Percentiles rank a stretch among this genome's conserved stretches.
Evolutionary conservation across 768 basidiomycete genomes (phyloP).

Genomic region (Leucogyrophana mollusca): DNA sequence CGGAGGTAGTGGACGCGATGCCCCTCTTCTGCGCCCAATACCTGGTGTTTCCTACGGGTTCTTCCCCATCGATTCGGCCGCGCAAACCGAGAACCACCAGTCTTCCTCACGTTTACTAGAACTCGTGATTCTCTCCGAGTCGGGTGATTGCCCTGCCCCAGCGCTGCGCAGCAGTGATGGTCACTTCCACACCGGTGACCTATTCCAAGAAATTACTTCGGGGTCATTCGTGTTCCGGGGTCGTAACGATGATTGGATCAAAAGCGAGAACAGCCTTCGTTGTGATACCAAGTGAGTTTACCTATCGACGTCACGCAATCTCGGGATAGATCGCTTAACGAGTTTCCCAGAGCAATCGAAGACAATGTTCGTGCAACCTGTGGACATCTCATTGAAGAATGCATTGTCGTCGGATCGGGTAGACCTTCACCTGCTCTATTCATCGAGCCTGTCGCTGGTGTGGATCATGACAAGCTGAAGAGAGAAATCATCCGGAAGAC

Average conservation of each 20-base stretch:
- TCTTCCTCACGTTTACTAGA: constrained; percentile 61
- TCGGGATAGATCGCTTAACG: constrained; percentile 10
- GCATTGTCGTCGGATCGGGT: constrained; percentile 75
- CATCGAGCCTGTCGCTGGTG: constrained; percentile 57
- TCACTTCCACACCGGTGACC: constrained; percentile 77
- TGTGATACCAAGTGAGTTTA: constrained; percentile 67
- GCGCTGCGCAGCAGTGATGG: constrained; percentile 62
- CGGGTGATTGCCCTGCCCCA: constrained; percentile 65
- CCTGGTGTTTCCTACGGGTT: constrained; percentile 69
- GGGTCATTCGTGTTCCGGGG: constrained; percentile 67
- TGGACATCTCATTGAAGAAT: constrained; percentile 62
- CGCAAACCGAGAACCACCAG: constrained; percentile 41
- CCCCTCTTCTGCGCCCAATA: constrained; percentile 54
- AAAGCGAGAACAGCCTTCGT: constrained; percentile 73
- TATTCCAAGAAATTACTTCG: constrained; percentile 64
- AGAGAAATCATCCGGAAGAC: constrained; percentile 73
- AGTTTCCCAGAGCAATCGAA: constrained; percentile 58
- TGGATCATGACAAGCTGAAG: constrained; percentile 59
- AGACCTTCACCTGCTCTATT: constrained; percentile 77
- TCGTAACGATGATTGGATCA: constrained; percentile 85
- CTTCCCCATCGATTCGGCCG: constrained; percentile 48
- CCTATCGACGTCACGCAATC: background rate
- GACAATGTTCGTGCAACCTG: constrained; percentile 72
- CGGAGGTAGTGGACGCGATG: constrained; percentile 51
- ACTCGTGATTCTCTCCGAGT: constrained; percentile 65